Percentiles rank a stretch among this genome's conserved stretches.
phyloP scores from a whole-genome alignment of 1,284 basidiomycete species.

The Mycena sp. region DNA sequence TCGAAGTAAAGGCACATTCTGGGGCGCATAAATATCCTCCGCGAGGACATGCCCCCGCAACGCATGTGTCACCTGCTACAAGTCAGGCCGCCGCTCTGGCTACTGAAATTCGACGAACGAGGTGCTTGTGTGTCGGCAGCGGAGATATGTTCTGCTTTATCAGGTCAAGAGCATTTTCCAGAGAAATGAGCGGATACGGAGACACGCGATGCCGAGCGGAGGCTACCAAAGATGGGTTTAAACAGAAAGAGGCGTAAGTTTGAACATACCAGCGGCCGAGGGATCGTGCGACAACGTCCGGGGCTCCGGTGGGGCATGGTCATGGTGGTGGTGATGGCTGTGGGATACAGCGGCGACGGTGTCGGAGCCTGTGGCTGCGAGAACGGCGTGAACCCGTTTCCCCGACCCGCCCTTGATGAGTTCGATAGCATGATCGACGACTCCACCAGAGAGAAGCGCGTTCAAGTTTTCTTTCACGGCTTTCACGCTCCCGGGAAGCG shows the following conservation, averaged over 20 bases:
- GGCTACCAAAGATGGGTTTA: constrained; percentile 47
- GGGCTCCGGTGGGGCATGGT: constrained; percentile 56
- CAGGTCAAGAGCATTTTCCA: constrained; percentile 69
- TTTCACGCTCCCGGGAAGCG: constrained; percentile 86
- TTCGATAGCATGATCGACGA: constrained; percentile 79
- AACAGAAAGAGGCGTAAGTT: not conserved
- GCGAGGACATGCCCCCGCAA: constrained; percentile 79
- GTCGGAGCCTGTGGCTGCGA: constrained; percentile 40
- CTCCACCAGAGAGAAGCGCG: constrained; percentile 64
- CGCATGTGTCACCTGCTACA: constrained; percentile 58
- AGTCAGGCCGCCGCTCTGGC: constrained; percentile 3
- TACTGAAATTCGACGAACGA: constrained; percentile 43
- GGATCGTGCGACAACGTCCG: constrained; percentile 77
- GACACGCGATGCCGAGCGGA: constrained; percentile 77
- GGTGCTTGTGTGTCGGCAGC: constrained; percentile 48
- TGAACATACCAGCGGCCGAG: constrained; percentile 59
- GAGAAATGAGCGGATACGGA: constrained; percentile 77
- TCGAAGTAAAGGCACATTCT: constrained; percentile 67
- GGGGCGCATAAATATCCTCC: constrained; percentile 73
- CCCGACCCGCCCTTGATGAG: constrained; percentile 75
- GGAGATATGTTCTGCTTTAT: constrained; percentile 62
- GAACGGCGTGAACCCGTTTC: constrained; percentile 59
- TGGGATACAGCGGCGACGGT: constrained; percentile 35
- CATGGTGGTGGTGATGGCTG: constrained; percentile 53
- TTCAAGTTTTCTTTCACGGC: constrained; percentile 84